phyloP scores from a whole-genome alignment of 1,284 basidiomycete genomes.

The Gomphus bonarii region DNA sequence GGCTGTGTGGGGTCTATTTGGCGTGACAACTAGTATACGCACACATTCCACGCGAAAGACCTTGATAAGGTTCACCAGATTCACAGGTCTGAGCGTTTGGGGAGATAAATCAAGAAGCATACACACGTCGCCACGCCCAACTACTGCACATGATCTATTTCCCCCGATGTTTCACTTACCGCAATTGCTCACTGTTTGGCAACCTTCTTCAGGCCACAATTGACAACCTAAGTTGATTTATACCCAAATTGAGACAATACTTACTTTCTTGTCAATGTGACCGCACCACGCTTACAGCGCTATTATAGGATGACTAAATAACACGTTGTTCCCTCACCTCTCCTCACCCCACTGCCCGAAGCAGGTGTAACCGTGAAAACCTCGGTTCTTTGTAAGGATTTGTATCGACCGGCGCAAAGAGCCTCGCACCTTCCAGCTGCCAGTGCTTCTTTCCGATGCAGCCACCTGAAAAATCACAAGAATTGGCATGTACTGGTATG shows the following conservation, averaged over 20 bases:
- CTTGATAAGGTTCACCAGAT: background rate
- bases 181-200: background rate
- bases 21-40: no score
- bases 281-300: background rate
- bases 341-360: background rate
- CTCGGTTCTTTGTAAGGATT: background rate
- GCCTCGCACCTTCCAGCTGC: background rate
- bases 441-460: background rate
- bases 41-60: background rate
- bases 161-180: background rate
- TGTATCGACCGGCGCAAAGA: background rate
- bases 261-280: background rate
- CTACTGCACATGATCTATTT: background rate
- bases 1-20: no score
- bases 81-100: background rate
- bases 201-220: background rate
- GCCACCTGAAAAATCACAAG: background rate
- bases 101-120: background rate
- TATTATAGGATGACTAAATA: background rate
- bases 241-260: background rate
- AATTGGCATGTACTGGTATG: background rate
- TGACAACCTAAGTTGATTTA: background rate
- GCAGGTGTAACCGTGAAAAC: background rate
- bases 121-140: background rate
- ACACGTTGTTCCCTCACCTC: conserved; percentile 1